Conservation (phyloP, 2,329 filamentous ascomycete species). For the Gliomastix tumulicola region DNA sequence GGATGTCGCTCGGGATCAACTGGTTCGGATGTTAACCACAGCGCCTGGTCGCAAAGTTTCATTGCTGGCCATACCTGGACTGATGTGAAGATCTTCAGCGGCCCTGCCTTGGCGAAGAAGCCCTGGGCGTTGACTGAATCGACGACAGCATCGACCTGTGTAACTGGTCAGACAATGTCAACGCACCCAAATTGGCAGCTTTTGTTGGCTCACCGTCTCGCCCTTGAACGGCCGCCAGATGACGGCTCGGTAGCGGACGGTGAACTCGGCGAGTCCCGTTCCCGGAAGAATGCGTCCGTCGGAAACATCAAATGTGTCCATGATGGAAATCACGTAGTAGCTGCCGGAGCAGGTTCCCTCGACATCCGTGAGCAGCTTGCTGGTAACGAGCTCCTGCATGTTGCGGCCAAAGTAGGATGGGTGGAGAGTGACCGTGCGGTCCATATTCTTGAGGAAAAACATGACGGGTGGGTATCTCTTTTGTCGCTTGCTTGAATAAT, state of each 20-base stretch:
- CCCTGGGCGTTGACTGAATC: slow-evolving; percentile 85
- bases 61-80: slow-evolving; percentile 62
- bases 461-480: slow-evolving; percentile 58
- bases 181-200: too few species aligned
- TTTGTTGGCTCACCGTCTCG: slow-evolving; percentile 74
- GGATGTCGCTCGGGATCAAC: slow-evolving; percentile 88
- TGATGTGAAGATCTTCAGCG: slow-evolving; percentile 71
- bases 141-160: slow-evolving; percentile 92
- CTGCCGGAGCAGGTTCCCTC: slow-evolving; percentile 93
- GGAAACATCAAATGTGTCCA: slow-evolving; percentile 92
- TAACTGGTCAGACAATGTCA: slow-evolving; percentile 8
- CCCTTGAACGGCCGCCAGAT: slow-evolving; percentile 98
- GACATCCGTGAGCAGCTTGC: slow-evolving; percentile 84
- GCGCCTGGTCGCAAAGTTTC: too few species aligned
- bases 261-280: slow-evolving; percentile 89
- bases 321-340: slow-evolving; percentile 97
- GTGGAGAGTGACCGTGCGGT: slow-evolving; percentile 89
- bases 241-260: slow-evolving; percentile 88
- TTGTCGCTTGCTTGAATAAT: too few species aligned
- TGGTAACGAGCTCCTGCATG: slow-evolving; percentile 85
- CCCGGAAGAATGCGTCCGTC: slow-evolving; percentile 89
- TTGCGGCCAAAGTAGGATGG: slow-evolving; percentile 95
- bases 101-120: slow-evolving; percentile 82
- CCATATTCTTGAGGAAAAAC: slow-evolving; percentile 98
- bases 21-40: slow-evolving; percentile 24